These are phyloP conservation scores for Aquilaria sinensis DNA, from an alignment of 345 rosid species.

Conservation along the genomic window DNA sequence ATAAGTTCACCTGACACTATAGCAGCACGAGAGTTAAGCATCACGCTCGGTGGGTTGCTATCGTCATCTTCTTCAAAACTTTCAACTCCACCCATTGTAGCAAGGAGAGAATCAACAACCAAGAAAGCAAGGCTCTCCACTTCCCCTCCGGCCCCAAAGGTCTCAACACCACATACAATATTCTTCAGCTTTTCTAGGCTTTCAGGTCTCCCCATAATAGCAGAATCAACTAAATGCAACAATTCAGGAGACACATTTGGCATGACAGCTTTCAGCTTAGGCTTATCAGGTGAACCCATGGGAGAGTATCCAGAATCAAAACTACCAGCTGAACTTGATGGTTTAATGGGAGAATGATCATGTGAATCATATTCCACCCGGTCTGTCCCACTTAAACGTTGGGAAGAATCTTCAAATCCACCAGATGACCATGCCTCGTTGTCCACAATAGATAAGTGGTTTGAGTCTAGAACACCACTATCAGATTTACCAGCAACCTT, in stretches of 20 bases:
- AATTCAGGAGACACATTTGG: slow-evolving; percentile 98
- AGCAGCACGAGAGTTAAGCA: slow-evolving; percentile 97
- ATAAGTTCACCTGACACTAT: slow-evolving; percentile 92
- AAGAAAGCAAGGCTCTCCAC: slow-evolving; percentile 69
- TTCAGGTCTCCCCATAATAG: slow-evolving; percentile 97
- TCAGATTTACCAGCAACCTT: slow-evolving; percentile 28
- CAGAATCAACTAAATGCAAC: slow-evolving; percentile 97
- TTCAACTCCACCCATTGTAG: slow-evolving; percentile 99
- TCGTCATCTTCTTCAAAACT: slow-evolving; percentile 97
- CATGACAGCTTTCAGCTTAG: slow-evolving; percentile 61
- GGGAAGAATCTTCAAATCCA: slow-evolving; percentile 30
- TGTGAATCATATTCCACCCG: slow-evolving; percentile 35
- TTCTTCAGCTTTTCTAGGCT: slow-evolving; percentile 84
- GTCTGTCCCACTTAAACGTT: slow-evolving; percentile 20
- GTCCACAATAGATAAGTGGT: slow-evolving; percentile 36
- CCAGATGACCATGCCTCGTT: slow-evolving; percentile 30
- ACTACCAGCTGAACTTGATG: slow-evolving; percentile 47
- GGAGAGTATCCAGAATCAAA: slow-evolving; percentile 64
- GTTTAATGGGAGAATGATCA: slow-evolving; percentile 35
- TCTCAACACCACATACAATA: slow-evolving; percentile 73
- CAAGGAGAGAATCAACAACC: slow-evolving; percentile 95
- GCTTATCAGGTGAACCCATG: slow-evolving; percentile 56
- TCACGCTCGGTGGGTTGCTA: slow-evolving; percentile 94
- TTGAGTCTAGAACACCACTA: slow-evolving; percentile 25
- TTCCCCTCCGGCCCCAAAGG: slow-evolving; percentile 72